Conservation (phyloP, 1,284 basidiomycete species). For the Stygiomarasmius scandens region DNA sequence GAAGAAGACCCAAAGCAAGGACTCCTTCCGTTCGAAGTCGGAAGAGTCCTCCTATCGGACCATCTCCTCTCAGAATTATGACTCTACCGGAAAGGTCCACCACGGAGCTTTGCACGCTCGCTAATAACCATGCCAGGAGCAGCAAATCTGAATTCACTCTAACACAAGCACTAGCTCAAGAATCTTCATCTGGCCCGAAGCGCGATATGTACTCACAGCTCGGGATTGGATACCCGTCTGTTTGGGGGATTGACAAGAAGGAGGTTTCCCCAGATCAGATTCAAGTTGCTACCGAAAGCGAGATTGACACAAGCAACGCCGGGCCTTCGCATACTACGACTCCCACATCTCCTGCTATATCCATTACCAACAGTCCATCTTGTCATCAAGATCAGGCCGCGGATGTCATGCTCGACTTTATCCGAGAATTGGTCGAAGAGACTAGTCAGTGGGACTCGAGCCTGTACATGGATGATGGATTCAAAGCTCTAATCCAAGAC, state of each 20-base stretch:
- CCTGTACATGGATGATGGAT: conserved; percentile 47
- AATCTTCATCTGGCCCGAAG: too few species aligned
- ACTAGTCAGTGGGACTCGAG: conserved; percentile 50
- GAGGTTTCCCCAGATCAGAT: background rate
- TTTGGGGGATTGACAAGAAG: conserved; percentile 1
- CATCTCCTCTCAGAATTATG: conserved; percentile 47
- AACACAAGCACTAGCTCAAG: background rate
- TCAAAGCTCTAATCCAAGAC: conserved; percentile 43
- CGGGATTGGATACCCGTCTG: conserved; percentile 19
- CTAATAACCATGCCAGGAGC: background rate
- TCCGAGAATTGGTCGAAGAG: conserved; percentile 49
- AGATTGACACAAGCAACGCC: background rate
- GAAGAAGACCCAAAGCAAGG: conserved; percentile 16
- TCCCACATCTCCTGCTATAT: conserved; percentile 2
- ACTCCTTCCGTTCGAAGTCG: conserved; percentile 26
- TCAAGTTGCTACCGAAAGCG: background rate
- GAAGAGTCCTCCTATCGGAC: conserved; percentile 40
- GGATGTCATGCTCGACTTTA: conserved; percentile 39
- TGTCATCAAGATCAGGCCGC: conserved; percentile 24
- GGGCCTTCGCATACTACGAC: background rate
- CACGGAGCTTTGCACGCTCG: background rate
- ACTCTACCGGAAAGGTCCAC: conserved; percentile 36
- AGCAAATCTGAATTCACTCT: background rate
- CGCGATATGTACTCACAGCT: conserved; percentile 10
- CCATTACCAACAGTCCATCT: conserved; percentile 9